A percentile compares a stretch with the other conserved stretches of the same genome.
phyloP scores from a whole-genome alignment of 108 stramenopile genomes.

The Pelagomonas calceolata region DNA sequence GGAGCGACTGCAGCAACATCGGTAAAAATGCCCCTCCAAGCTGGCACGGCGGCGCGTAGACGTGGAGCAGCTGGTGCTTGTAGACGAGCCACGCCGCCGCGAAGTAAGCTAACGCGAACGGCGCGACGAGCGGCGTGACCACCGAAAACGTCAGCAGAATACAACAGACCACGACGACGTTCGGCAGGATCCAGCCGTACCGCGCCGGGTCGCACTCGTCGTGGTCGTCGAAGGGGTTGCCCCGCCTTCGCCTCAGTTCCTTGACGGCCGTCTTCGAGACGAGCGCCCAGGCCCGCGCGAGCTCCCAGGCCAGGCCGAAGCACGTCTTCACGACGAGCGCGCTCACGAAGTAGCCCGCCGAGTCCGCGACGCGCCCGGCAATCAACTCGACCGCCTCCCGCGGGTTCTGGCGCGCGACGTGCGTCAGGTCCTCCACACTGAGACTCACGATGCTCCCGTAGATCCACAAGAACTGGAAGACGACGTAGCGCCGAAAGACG shows the following conservation, averaged over 20 bases:
- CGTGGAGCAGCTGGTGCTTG: constrained; percentile 43
- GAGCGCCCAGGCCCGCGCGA: constrained; percentile 2
- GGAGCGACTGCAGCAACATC: neutral
- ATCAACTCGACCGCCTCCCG: constrained; percentile 9
- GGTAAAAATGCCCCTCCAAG: neutral
- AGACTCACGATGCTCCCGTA: neutral
- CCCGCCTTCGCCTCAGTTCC: neutral
- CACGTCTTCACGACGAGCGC: constrained; percentile 1
- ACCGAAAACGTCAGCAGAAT: constrained; percentile 10
- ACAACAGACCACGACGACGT: constrained; percentile 3
- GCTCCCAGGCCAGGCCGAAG: constrained; percentile 7
- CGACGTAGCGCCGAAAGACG: constrained; percentile 5
- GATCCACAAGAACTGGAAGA: constrained; percentile 7
- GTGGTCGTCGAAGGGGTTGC: constrained; percentile 6
- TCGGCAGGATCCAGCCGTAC: constrained; percentile 1
- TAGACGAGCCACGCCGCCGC: constrained; percentile 27
- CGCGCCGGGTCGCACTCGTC: constrained; percentile 5
- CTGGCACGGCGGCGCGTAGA: constrained; percentile 20
- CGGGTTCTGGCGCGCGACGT: neutral
- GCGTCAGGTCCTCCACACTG: neutral
- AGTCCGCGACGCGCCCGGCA: neutral
- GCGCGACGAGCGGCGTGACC: constrained; percentile 15
- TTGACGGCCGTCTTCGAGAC: neutral
- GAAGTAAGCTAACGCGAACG: constrained; percentile 26
- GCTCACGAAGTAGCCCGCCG: constrained; percentile 7